These are phyloP conservation scores for Tricholoma bakamatsutake DNA, from an alignment of 768 basidiomycete genomes.

Conservation along the genomic window DNA sequence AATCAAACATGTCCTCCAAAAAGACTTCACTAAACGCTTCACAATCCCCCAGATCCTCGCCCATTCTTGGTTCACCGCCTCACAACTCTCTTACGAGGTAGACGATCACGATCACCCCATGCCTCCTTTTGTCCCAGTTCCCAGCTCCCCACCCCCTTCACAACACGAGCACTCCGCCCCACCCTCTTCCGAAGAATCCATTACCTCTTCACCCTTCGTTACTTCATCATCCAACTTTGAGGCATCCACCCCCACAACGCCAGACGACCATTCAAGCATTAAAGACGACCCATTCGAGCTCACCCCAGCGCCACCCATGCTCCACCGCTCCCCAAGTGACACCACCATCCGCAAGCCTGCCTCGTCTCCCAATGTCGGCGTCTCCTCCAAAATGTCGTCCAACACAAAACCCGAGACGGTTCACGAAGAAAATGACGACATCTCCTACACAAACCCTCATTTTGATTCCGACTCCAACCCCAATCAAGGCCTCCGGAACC, in stretches of 20 bases:
- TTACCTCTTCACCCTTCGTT: slow-evolving; percentile 43
- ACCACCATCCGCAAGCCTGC: slow-evolving; percentile 47
- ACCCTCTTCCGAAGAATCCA: slow-evolving; percentile 49
- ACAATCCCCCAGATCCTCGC: slow-evolving; percentile 80
- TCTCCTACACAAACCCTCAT: slow-evolving; percentile 3
- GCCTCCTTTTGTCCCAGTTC: slow-evolving; percentile 25
- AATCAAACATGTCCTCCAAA: slow-evolving; percentile 68
- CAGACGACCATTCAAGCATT: slow-evolving; percentile 32
- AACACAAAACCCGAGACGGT: slow-evolving; percentile 40
- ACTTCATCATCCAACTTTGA: slow-evolving; percentile 26
- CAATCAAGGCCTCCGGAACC: not conserved
- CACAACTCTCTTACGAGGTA: slow-evolving; percentile 27
- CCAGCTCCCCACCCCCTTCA: slow-evolving; percentile 20
- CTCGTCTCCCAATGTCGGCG: slow-evolving; percentile 29
- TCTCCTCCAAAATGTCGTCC: slow-evolving; percentile 27
- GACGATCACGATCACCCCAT: slow-evolving; percentile 23
- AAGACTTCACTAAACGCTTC: slow-evolving; percentile 69
- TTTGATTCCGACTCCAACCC: no score
- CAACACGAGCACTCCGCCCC: slow-evolving; percentile 24
- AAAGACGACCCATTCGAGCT: slow-evolving; percentile 37
- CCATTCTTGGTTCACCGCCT: slow-evolving; percentile 78
- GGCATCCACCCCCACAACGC: slow-evolving; percentile 52
- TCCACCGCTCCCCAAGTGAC: slow-evolving; percentile 52
- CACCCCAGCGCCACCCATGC: slow-evolving; percentile 18
- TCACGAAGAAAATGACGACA: slow-evolving; percentile 42